Evolutionary conservation across 148 eudicot genomes (phyloP), one percentile per base, ranked within the genome.

Genomic region (Linanthus parryae): DNA sequence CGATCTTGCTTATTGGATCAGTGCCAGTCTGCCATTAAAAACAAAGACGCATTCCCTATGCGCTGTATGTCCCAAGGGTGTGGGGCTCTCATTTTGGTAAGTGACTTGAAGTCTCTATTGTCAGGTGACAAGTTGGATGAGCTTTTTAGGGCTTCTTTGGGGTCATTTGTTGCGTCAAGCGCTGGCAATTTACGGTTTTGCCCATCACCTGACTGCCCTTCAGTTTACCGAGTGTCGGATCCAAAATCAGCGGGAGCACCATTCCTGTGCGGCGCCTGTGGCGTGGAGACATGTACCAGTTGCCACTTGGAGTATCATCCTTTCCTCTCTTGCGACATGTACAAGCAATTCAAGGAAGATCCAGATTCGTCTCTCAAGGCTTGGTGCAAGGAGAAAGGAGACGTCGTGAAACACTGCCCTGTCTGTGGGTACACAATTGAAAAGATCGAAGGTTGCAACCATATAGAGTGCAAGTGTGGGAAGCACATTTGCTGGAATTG

Each of bases 191-290:
- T 69, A 69, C 30, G 82, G 58, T 94, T 77, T 62, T 94, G 99
- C 64, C 99, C 99, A 10, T 94, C 99, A 4, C 96, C 99, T 0
- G 99, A 94, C 60, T 94, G 99, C 54, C 95, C 95, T 12, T 79
- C 88, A 0, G 78, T 94, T 22, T 94, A 94, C 37, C 54, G 43
- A 52, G 91, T 82, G 16, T 71, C 73, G 0, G 70, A 44, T 20
- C 40, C 73, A 1, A 71, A 16, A n/a, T 40, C 44, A 7, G 38
- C 53, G 0, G 80, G 73, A 2, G 63, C 62, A 39, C 81, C 80
- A 27, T 94, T 88, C 52, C 51, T 59, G 0, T 94, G 99, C 27
- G 99, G 94, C 40, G 95, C 91, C 6, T 94, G 99, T 67, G 78
- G 64, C 19, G 70, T 70, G 4, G 91, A 84, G 72, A 88, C 95